Base-by-base conservation (phyloP, 139 green algal species). In the Microglena sp. region DNA sequence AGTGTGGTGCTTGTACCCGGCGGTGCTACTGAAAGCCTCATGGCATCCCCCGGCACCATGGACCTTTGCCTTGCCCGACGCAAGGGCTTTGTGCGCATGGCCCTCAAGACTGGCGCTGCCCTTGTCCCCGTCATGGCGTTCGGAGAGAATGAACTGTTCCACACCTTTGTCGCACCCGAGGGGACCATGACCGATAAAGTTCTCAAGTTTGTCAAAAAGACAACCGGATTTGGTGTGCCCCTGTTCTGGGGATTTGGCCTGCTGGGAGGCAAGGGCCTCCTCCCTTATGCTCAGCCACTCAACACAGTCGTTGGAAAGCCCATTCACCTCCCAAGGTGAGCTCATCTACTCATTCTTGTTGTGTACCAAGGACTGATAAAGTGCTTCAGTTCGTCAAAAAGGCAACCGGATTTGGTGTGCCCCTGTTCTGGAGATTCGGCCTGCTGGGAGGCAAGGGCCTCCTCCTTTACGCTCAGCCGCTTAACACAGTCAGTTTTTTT, bases 1-100 rank as follows among this genome's bases (percentile, higher is more conserved):
- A 8, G n/a, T 8, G 53, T 60, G 53, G 18, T 60, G 18, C 53
- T 60, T 8, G 53, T 60, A 15, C 53, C 53, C 31, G 53, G 53
- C 15, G 53, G 53, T 8, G 53, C 53, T 15, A 24, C 53, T 28
- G 53, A 60, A 24, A 24, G n/a, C 8, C 24, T 60, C 21, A 22
- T 60, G 24, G 53, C 53, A 8, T 22, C 53, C 15, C 53, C 53
- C 6, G 53, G 53, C 7, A 60, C 53, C 24, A 33, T 26, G 27
- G 53, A 60, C 40, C 15, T 50, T 18, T 24, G 11, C 15, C 15
- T 18, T 50, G 40, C 40, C 11, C 40, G 40, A 18, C 40, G 40
- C 40, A 50, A 50, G 40, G 40, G 40, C 40, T 50, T 50, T 18
- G 40, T 50, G 40, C 40, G 40, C 40, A 18, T 50, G 40, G 40